Base-by-base conservation (phyloP, 2,329 filamentous ascomycete genomes). In the Alternaria infectoria region DNA sequence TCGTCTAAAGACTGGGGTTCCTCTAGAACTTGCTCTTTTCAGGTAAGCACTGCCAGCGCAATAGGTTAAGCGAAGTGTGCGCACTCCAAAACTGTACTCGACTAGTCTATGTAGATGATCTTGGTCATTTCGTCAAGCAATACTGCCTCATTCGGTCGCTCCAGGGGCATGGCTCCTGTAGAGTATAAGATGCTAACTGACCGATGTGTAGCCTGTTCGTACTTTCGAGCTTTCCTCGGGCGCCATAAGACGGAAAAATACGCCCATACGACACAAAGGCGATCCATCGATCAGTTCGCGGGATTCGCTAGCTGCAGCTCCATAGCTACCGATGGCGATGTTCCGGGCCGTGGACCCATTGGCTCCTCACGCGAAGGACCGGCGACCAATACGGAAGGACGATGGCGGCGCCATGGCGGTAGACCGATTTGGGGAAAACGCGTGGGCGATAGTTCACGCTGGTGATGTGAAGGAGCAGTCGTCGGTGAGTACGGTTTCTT, bases 11-110 rank as follows among this genome's bases (percentile, higher is more conserved):
- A 40, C 32, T 56, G 40, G 50, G 54, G 19, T 51, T n/a, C 26
- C 45, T 49, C 26, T 52, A 17, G 36, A 55, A 57, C 7, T 55
- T 66, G 32, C 62, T 64, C 32, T 44, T 36, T 64, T 56, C 57
- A 66, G 70, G 70, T 73, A 71, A 71, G 69, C 61, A 69, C 15
- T 25, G 19, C 52, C 58, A 57, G 32, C 43, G 15, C 44, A 40
- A 44, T 32, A 52, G n/a, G 23, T 15, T 68, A 72, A 70, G 64
- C 63, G 61, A 69, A 57, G 51, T 45, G 49, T 59, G 61, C 45
- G 19, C 43, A 50, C 40, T 58, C 54, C 49, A 59, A 13, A 36
- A 21, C 61, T 21, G 59, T 50, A 26, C n/a, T 36, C 49, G 23
- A 43, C 28, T 51, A 52, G 45, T 57, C 32, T 36, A 12, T 50